Conservation (phyloP, 106 monocot genomes). For the Dendrobium officinale region DNA sequence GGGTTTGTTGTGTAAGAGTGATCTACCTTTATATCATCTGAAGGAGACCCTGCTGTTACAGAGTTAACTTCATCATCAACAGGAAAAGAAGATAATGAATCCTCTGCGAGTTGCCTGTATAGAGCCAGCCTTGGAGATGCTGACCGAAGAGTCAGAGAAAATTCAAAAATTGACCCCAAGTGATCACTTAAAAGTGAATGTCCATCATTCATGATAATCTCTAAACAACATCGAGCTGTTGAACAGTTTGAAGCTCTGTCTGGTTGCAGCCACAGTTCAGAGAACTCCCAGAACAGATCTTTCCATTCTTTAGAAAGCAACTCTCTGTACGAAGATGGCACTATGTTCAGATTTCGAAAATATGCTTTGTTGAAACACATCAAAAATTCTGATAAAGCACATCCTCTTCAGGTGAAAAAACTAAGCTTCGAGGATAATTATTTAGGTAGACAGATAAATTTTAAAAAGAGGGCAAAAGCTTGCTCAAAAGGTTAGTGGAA, state of each 20-base stretch:
- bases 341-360: not conserved
- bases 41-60: not conserved
- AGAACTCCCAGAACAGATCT: conserved; percentile 73
- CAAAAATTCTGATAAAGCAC: not conserved
- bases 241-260: conserved; percentile 43
- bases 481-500: not conserved
- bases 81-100: conserved; percentile 50
- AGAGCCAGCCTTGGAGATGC: conserved; percentile 72
- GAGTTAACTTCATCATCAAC: conserved; percentile 16
- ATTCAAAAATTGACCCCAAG: conserved; percentile 64
- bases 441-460: not conserved
- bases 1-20: not conserved
- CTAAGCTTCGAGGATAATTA: not conserved
- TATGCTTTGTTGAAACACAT: not conserved
- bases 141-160: conserved; percentile 71
- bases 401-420: not conserved
- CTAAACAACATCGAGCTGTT: conserved; percentile 60
- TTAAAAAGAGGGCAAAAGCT: not conserved
- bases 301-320: conserved; percentile 76
- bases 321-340: conserved; percentile 40
- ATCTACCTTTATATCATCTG: conserved; percentile 9
- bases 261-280: conserved; percentile 57
- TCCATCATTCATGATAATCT: conserved; percentile 50
- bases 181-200: conserved; percentile 56
- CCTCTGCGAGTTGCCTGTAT: conserved; percentile 76